Evolutionary conservation across 495 filamentous ascomycete species (phyloP), one percentile per base, ranked within the genome.

Genomic region (Pseudevernia furfuracea): DNA sequence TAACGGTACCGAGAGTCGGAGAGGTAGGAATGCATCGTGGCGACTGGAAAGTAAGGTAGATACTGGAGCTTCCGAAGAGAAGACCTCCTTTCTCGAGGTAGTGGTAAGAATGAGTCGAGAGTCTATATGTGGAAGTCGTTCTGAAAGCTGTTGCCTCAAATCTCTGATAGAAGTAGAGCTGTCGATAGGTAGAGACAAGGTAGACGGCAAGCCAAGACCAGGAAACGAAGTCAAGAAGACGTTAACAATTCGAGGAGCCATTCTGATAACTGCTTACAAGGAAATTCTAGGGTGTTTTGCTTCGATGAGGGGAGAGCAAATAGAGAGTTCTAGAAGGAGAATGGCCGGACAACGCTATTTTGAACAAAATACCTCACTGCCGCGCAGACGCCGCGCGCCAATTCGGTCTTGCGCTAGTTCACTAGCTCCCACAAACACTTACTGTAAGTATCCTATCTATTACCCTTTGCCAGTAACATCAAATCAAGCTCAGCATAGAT

Each of bases 171-270:
- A 85, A 44, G 82, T 78, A 12, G 77, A 75, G 23, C 72, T 59
- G 25, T 62, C 37, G 61, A 85, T 67, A 4, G 89, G 82, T 19
- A 96, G 76, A 17, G 86, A 79, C 60, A 93, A 81, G 5, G 92
- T 96, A 14, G 86, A 75, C 8, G 91, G 91, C 7, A 96, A 84
- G 52, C 85, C 85, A 21, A 94, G 83, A 69, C 93, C 92, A 21
- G 88, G 80, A 70, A 96, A 94, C 65, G 88, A 87, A 46, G 89
- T 88, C 61, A 96, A 75, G 61, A 96, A 82, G 58, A 96, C 78
- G 73, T 96, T 97, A 69, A 96, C 81, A 21, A 77, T 85, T 68
- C 74, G 66, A 21, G 72, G 61, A 14, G 72, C 69, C 77, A 81
- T 81, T 19, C 58, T 65, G 48, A 36, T 36, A 36, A 36, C 34